Base-by-base conservation (phyloP, 2,329 filamentous ascomycete species). In the Diaporthe sp. region DNA sequence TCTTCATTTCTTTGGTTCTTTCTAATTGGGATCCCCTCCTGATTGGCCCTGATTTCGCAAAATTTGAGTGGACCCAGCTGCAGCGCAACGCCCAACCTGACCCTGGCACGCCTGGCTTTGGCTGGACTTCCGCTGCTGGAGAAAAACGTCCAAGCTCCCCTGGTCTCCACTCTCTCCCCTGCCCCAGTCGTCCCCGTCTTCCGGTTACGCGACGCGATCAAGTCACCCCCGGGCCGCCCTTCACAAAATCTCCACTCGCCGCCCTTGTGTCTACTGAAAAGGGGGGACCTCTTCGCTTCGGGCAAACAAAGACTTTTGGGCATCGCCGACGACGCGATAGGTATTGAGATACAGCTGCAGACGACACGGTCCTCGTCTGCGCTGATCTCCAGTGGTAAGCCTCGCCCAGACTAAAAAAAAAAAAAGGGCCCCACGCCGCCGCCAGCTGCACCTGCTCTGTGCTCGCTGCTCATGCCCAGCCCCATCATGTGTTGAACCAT, bases 341-440 rank as follows among this genome's bases (percentile, higher is more conserved):
- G 57, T 73, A 71, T 78, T 77, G 88, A 90, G 89, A 87, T 84
- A 88, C 88, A 89, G 90, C 85, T 86, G 88, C 89, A 90, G 90
- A 87, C 90, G 90, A 90, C 84, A 82, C 80, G 77, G 82, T 79
- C 80, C 82, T 90, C 89, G 90, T 92, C 90, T 92, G 90, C 88
- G 84, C 89, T 91, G 90, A 88, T 91, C 90, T 90, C 88, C 82
- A 76, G 82, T 85, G 87, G 88, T 90, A 82, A 88, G 87, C 79
- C 76, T 75, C 72, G 67, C 72, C 76, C 71, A 62, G 70, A 37
- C 65, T 17, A 39, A 70, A 53, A 68, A 68, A 72, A 55, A 72
- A 55, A 51, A 65, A 60, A 28, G 51, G 51, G 51, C 57, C 73
- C 70, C 53, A 13, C 60, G 57, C 68, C n/a, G 28, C 42, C 39